phyloP scores from a whole-genome alignment of 73 alveolate genomes.

The Tetrahymena thermophila region DNA sequence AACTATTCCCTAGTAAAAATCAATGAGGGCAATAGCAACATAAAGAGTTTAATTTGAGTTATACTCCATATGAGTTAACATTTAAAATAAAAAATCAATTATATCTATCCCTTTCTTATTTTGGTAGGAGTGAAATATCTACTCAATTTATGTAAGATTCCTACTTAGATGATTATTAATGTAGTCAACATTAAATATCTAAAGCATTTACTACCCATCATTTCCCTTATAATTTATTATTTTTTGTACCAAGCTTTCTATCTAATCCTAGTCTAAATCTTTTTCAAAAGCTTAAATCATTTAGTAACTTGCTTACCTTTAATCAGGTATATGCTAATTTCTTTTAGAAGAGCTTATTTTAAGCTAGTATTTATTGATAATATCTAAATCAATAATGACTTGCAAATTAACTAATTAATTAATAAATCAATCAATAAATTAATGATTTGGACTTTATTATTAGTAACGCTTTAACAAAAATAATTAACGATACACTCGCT shows the following conservation, averaged over 20 bases:
- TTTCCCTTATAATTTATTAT: background rate
- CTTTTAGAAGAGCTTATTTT: background rate
- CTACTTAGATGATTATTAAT: background rate
- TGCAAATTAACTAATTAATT: background rate
- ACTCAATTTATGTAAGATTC: background rate
- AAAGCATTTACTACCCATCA: background rate
- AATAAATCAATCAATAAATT: too few species aligned
- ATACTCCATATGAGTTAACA: background rate
- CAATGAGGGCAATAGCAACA: background rate
- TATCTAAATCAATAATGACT: background rate
- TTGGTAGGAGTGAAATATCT: background rate
- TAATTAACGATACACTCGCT: background rate
- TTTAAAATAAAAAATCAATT: background rate
- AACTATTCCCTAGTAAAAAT: background rate
- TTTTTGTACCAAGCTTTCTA: background rate
- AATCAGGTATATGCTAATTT: background rate
- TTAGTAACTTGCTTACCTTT: background rate
- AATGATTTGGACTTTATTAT: background rate
- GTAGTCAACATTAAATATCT: background rate
- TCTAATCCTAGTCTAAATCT: background rate
- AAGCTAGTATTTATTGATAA: background rate
- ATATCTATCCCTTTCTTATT: background rate
- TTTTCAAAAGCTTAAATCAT: background rate
- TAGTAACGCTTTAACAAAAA: background rate
- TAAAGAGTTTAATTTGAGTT: background rate